Evolutionary conservation across 805 yeast species (phyloP).

Genomic region (Cyberlindnera euphorbiiphila): DNA sequence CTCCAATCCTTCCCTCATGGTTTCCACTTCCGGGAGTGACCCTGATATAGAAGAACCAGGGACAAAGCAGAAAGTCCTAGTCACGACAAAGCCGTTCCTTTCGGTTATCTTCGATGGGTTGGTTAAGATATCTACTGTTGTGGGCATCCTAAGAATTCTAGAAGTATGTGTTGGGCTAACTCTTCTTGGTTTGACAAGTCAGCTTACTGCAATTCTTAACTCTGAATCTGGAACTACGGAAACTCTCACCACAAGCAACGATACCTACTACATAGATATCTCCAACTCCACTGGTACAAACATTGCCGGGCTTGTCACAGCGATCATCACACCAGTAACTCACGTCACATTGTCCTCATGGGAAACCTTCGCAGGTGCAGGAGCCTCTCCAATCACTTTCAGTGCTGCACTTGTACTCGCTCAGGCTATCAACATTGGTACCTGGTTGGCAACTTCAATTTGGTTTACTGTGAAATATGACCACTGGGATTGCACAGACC

Average conservation of each 20-base stretch:
- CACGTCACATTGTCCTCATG: not conserved
- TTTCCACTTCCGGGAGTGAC: not conserved
- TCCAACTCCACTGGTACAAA: conserved; percentile 2
- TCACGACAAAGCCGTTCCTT: not conserved
- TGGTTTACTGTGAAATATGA: conserved; percentile 3
- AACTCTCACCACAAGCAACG: not conserved
- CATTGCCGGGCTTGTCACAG: not conserved
- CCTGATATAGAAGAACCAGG: not conserved
- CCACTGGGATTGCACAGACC: conserved; percentile 4
- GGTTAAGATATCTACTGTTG: not conserved
- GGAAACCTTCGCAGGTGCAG: not conserved
- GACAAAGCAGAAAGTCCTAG: not conserved
- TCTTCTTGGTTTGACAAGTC: not conserved
- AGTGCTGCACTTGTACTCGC: not conserved
- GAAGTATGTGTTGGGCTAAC: conserved; percentile 1
- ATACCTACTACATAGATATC: not conserved
- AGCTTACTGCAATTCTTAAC: not conserved
- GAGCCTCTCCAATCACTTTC: not conserved
- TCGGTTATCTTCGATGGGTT: not conserved
- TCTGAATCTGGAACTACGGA: not conserved
- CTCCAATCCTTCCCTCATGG: not conserved
- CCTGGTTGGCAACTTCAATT: conserved; percentile 1
- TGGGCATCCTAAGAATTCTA: not conserved
- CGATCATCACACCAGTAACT: not conserved
- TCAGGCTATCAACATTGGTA: not conserved